These are phyloP conservation scores for Colletotrichum sojae DNA, from an alignment of 2,329 filamentous ascomycete genomes.

Conservation along the genomic window DNA sequence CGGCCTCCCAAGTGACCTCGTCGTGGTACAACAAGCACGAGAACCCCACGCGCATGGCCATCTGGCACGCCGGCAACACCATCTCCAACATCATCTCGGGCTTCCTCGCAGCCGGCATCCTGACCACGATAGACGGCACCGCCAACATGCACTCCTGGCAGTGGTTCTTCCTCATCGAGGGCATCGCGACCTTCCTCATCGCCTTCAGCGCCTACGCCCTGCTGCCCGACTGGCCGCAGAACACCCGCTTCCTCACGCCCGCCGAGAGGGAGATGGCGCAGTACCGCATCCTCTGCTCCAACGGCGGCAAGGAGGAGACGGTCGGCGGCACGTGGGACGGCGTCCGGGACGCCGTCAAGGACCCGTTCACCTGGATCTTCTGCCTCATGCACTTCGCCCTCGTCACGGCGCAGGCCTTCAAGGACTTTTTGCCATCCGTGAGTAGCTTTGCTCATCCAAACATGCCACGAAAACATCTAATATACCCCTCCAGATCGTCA, in stretches of 20 bases:
- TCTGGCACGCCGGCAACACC: conserved; percentile 61
- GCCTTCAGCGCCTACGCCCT: conserved; percentile 52
- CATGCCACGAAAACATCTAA: too few species aligned
- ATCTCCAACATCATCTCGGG: conserved; percentile 62
- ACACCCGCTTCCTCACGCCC: conserved; percentile 54
- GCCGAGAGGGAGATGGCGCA: conserved; percentile 58
- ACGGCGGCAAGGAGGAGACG: conserved; percentile 53
- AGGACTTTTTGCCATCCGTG: conserved; percentile 58
- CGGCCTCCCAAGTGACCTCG: conserved; percentile 48
- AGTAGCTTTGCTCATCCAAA: too few species aligned
- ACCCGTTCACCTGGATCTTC: conserved; percentile 57
- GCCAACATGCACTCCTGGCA: conserved; percentile 57
- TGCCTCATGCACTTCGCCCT: conserved; percentile 59
- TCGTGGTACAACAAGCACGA: conserved; percentile 62
- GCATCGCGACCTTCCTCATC: conserved; percentile 51
- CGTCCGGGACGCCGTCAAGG: conserved; percentile 49
- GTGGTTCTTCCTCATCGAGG: conserved; percentile 63
- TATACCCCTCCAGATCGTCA: conserved; percentile 42
- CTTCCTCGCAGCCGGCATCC: conserved; percentile 59
- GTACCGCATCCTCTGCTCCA: conserved; percentile 51
- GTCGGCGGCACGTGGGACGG: conserved; percentile 54
- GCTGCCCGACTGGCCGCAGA: conserved; percentile 56
- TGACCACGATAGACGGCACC: conserved; percentile 58
- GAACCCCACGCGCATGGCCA: conserved; percentile 56
- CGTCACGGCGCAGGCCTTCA: conserved; percentile 57